Conservation (phyloP, 2,329 filamentous ascomycete species). For the Aspergillus fijiensis region DNA sequence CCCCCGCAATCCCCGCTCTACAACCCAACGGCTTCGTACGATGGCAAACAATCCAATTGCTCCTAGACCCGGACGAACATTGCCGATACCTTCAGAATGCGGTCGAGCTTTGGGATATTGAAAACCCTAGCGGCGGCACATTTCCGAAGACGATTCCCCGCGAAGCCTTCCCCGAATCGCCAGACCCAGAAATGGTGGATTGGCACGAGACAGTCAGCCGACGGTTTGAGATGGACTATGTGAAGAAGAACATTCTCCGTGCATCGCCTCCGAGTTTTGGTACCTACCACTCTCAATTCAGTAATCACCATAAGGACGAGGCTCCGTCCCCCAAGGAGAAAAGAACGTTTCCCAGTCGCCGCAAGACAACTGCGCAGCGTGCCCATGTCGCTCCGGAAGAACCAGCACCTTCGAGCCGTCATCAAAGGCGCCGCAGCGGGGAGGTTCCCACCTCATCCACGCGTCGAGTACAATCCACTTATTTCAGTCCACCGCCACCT, state of each 20-base stretch:
- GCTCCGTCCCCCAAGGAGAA: constrained; percentile 22
- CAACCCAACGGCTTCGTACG: constrained; percentile 82
- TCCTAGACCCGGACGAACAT: constrained; percentile 85
- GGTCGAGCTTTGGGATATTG: constrained; percentile 72
- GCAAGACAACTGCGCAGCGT: constrained; percentile 18
- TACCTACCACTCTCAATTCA: constrained; percentile 30
- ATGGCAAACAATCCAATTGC: constrained; percentile 89
- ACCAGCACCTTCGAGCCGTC: constrained; percentile 20
- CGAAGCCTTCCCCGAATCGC: constrained; percentile 66
- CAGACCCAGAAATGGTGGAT: constrained; percentile 75
- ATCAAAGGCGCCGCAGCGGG: constrained; percentile 25
- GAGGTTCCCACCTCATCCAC: constrained; percentile 20
- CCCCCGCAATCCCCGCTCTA: constrained; percentile 77
- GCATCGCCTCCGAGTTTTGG: constrained; percentile 34
- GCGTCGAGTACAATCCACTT: constrained; percentile 22
- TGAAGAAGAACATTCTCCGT: constrained; percentile 40
- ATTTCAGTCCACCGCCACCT: constrained; percentile 12
- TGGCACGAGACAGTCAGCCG: constrained; percentile 83
- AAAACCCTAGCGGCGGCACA: constrained; percentile 61
- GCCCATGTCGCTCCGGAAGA: constrained; percentile 22
- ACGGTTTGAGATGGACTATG: constrained; percentile 63
- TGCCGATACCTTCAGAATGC: constrained; percentile 79
- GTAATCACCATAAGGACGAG: constrained; percentile 27
- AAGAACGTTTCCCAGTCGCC: constrained; percentile 20
- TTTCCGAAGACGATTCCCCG: constrained; percentile 66